Base-by-base conservation (phyloP, 495 filamentous ascomycete species). In the Annulohypoxylon moriforme region DNA sequence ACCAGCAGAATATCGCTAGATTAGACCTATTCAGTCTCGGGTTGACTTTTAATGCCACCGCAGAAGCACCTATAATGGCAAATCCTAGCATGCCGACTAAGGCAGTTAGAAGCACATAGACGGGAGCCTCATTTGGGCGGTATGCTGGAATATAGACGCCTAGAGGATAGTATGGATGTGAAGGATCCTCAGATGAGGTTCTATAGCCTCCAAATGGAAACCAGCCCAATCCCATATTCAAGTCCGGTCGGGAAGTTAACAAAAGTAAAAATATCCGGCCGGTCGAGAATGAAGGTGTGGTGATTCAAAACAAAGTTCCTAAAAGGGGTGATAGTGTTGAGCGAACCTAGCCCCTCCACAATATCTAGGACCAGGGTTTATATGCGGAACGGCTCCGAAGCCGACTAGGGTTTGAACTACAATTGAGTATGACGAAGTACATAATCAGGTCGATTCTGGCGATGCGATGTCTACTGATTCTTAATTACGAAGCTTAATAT, bases 131-230 rank as follows among this genome's bases (percentile, higher is more conserved):
- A 77, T 92, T 84, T 10, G 78, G 75, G 47, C 83, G 74, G 78
- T 93, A 96, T 29, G 79, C 83, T 11, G 84, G 79, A 50, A 96
- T 88, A 18, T 81, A 61, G 13, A 86, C 87, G 52, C 87, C 87
- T 3, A 86, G 72, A 11, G 93, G 93, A 69, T 91, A 92, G 77
- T 94, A 95, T 9, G 92, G 91, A 69, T 95, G 91, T 1, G 40
- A 59, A 34, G 75, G 73, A 76, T 80, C 79, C 10, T 46, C 49
- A n/a, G n/a, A 5, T 18, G 55, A 36, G 46, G 46, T 18, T 29
- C 56, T 60, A 44, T 50, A 18, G 27, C 60, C 47, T 16, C 22
- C 47, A 53, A 61, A 61, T n/a, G 52, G 44, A 68, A 57, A 63
- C 71, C 68, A 61, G 27, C 24, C 52, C 42, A 60, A 59, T 14